These are phyloP conservation scores for Bassia scoparia DNA, from an alignment of 148 eudicot genomes.

Conservation along the genomic window DNA sequence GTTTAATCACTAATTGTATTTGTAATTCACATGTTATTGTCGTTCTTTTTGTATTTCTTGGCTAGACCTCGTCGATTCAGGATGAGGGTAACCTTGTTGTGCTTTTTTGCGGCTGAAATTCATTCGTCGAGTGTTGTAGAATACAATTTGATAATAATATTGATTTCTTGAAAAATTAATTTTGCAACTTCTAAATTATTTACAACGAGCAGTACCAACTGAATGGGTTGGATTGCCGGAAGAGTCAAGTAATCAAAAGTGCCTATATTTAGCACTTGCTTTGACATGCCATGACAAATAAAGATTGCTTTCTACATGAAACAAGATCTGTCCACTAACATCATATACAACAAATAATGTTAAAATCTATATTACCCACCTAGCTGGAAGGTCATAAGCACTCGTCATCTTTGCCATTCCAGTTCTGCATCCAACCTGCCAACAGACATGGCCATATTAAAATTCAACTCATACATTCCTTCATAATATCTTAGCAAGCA, in stretches of 20 bases:
- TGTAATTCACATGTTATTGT: too few species aligned
- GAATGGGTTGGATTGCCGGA: background rate
- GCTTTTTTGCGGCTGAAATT: too few species aligned
- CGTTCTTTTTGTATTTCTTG: too few species aligned
- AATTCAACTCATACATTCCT: background rate
- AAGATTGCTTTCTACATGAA: constrained; percentile 5
- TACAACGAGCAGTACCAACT: background rate
- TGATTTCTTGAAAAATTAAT: too few species aligned
- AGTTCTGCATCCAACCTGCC: constrained; percentile 97
- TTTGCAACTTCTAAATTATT: background rate
- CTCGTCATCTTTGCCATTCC: constrained; percentile 98
- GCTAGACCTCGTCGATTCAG: too few species aligned
- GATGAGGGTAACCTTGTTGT: too few species aligned
- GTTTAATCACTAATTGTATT: too few species aligned
- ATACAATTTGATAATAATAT: too few species aligned
- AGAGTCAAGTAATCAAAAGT: too few species aligned
- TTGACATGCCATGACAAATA: background rate
- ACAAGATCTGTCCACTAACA: background rate
- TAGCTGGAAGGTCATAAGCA: constrained; percentile 96
- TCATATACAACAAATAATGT: background rate
- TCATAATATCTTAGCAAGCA: background rate
- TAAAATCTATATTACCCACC: constrained; percentile 39
- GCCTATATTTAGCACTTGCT: background rate
- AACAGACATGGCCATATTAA: constrained; percentile 23
- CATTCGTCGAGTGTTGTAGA: too few species aligned